These are phyloP conservation scores for Xylariomycetidae sp. DNA, from an alignment of 2,329 filamentous ascomycete species.

Conservation along the genomic window DNA sequence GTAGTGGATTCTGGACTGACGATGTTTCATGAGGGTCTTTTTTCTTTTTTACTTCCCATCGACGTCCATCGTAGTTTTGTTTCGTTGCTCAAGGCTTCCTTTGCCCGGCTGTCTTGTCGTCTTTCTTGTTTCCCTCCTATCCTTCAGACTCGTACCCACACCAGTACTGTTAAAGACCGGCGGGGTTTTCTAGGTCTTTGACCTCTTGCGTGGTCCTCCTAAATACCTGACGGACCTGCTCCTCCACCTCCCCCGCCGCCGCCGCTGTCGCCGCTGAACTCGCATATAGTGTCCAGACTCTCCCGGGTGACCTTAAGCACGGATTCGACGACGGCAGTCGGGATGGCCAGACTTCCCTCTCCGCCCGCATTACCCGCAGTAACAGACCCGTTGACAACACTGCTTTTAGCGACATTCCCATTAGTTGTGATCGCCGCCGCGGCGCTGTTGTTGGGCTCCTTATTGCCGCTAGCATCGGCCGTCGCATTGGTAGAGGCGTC, in stretches of 20 bases:
- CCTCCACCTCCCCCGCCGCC: constrained; percentile 7
- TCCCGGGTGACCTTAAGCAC: constrained; percentile 57
- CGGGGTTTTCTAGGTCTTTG: too few species aligned
- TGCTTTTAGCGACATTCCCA: constrained; percentile 10
- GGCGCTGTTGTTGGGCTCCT: constrained; percentile 26
- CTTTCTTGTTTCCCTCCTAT: too few species aligned
- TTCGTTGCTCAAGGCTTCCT: too few species aligned
- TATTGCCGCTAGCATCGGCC: constrained; percentile 23
- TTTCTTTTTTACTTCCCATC: too few species aligned
- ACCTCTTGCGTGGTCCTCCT: too few species aligned
- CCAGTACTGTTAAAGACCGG: too few species aligned
- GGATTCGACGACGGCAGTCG: constrained; percentile 56
- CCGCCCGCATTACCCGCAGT: constrained; percentile 9
- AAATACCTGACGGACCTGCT: too few species aligned
- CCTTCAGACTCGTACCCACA: too few species aligned
- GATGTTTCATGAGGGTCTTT: too few species aligned
- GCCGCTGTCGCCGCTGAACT: constrained; percentile 29
- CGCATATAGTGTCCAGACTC: constrained; percentile 48
- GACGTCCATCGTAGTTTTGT: too few species aligned
- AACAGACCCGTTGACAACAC: constrained; percentile 8
- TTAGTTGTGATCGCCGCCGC: constrained; percentile 15
- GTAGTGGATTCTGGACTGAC: too few species aligned
- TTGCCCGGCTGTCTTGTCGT: too few species aligned
- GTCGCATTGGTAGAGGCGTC: constrained; percentile 22
- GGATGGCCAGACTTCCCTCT: constrained; percentile 47